Evolutionary conservation across 768 basidiomycete genomes (phyloP), one percentile per base, ranked within the genome.

Genomic region (Rhizopogon sp.): DNA sequence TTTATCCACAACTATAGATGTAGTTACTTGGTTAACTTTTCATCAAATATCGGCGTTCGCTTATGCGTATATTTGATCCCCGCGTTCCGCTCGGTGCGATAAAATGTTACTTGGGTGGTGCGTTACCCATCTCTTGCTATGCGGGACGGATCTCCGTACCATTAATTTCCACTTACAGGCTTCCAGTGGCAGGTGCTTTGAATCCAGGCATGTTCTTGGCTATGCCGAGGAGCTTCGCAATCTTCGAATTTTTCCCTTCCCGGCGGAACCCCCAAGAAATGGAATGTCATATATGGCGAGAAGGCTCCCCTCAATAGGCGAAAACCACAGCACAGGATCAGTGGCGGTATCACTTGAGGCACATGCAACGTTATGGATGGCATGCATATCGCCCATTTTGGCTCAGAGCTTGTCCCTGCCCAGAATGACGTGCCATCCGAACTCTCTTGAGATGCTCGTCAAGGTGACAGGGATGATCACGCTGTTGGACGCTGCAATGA

Each of bases 1-100:
- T 57, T 29, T 61, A 67, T 71, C 64, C 56, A 40, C 43, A 60
- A 52, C 51, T 52, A 52, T 69, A 71, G 68, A 62, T 60, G 58
- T 58, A 58, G 52, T 45, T 39, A 46, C 54, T 50, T 55, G 43
- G 35, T 25, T 56, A 59, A 65, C 57, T 55, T 58, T 56, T 54
- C 52, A 53, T 46, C 42, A 46, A 47, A 47, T 50, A 45, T 46
- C 31, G 42, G 42, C 31, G 47, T 49, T 49, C 14, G 5, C 0
- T 22, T 35, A 16, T 47, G 47, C 47, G 47, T 49, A 49, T 49
- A 33, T 45, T 45, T 45, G 44, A 45, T 45, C 28, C n/a, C 29
- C 20, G 17, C 11, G 45, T 46, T 46, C 17, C 17, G 33, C 5
- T 47, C 7, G 31, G 46, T 47, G 31, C 31, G 33, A 47, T 4